Percentiles rank a stretch among this genome's conserved stretches.
Conservation (phyloP, 1,284 basidiomycete genomes). For the Anthracocystis setariae region DNA sequence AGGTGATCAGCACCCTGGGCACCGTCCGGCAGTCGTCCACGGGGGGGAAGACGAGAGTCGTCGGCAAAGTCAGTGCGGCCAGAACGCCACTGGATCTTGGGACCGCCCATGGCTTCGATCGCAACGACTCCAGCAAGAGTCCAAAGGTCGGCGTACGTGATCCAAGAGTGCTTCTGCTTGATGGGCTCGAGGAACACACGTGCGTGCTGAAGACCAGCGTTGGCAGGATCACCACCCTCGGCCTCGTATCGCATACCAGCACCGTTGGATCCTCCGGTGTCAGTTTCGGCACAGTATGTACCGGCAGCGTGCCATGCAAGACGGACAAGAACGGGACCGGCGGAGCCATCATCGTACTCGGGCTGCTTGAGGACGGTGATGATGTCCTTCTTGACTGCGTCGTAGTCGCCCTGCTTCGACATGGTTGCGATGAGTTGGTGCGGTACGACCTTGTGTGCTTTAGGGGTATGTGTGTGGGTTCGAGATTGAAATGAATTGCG, state of each 20-base stretch:
- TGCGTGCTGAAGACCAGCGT: slow-evolving; percentile 71
- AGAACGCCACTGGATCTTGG: slow-evolving; percentile 69
- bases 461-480: slow-evolving; percentile 2
- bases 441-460: background rate
- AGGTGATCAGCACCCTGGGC: slow-evolving; percentile 71
- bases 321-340: slow-evolving; percentile 65
- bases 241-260: slow-evolving; percentile 69
- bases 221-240: slow-evolving; percentile 68
- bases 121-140: slow-evolving; percentile 70
- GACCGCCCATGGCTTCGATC: slow-evolving; percentile 71
- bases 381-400: slow-evolving; percentile 63
- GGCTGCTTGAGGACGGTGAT: slow-evolving; percentile 63
- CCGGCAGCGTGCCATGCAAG: slow-evolving; percentile 66
- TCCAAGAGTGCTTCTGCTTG: slow-evolving; percentile 71
- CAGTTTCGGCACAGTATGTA: slow-evolving; percentile 65
- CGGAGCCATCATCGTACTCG: slow-evolving; percentile 65
- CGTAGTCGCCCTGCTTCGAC: slow-evolving; percentile 58
- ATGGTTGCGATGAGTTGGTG: slow-evolving; percentile 12
- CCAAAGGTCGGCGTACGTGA: slow-evolving; percentile 70
- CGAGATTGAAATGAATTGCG: background rate
- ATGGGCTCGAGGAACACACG: slow-evolving; percentile 71
- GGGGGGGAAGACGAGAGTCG: slow-evolving; percentile 66
- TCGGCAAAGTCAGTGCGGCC: slow-evolving; percentile 71
- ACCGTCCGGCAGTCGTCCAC: slow-evolving; percentile 71
- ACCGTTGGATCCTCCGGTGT: slow-evolving; percentile 72